Evolutionary conservation across 2,329 filamentous ascomycete species (phyloP), one percentile per base, ranked within the genome.

Genomic region (Rhinocladiella similis): DNA sequence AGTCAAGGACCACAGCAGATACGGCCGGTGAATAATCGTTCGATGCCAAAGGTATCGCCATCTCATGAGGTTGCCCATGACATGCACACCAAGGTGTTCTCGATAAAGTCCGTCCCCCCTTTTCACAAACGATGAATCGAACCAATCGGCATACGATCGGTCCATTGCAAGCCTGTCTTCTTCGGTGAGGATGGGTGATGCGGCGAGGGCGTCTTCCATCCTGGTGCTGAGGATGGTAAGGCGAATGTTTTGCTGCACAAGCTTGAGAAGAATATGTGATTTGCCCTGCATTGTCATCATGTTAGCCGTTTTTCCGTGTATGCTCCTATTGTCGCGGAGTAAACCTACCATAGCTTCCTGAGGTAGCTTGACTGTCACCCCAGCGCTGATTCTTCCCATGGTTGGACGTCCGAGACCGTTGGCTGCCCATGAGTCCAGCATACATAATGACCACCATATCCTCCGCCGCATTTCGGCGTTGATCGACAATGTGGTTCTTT

Each of bases 41-140:
- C 88, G 85, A 45, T 91, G 80, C 64, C 90, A 91, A 68, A 90
- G 85, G 68, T 89, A 92, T 14, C 88, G 82, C 89, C 89, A 92
- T 70, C 89, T 88, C 86, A 91, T 90, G 64, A 91, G 82, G 60
- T 63, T 63, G 38, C 56, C 58, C 33, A 59, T 25, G 13, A 59
- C 52, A 6, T 57, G 50, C 12, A 63, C 36, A 5, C 61, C 61
- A 20, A 54, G 54, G 7, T 52, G 49, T 22, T 60, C 59, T 49
- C 41, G n/a, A 22, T 19, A 50, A 38, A 12, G 87, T 9, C 86
- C 83, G 54, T 90, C 85, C 10, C 77, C 82, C 5, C n/a, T 16
- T 16, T 38, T 38, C 33, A 88, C 75, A 13, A 83, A 3, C 88
- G 89, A 1, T 91, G 79, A 49, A 53, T 84, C 83, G 71, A 89